These are phyloP conservation scores for Magnaporthiopsis rhizophila DNA, from an alignment of 2,329 filamentous ascomycete species.

Conservation along the genomic window DNA sequence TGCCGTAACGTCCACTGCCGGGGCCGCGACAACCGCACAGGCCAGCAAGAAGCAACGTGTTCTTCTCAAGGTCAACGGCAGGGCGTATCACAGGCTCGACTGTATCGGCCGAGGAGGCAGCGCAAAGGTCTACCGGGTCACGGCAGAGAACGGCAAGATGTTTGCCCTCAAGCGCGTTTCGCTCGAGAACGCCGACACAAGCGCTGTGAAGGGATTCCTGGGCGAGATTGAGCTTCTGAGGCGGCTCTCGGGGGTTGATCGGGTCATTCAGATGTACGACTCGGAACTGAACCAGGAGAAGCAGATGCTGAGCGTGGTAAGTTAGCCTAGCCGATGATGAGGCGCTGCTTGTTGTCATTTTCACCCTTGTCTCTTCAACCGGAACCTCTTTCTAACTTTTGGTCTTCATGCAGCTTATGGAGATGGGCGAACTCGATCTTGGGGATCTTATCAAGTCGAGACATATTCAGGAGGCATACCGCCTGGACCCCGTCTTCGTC, in stretches of 20 bases:
- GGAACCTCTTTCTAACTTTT: neutral
- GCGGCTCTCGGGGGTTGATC: constrained; percentile 74
- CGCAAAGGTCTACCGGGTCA: constrained; percentile 90
- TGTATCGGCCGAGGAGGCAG: constrained; percentile 88
- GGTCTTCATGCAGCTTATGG: constrained; percentile 65
- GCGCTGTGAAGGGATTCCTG: constrained; percentile 77
- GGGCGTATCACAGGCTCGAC: constrained; percentile 82
- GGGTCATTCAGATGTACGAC: constrained; percentile 85
- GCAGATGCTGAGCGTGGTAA: constrained; percentile 74
- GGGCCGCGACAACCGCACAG: constrained; percentile 68
- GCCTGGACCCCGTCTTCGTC: constrained; percentile 82
- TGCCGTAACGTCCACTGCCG: constrained; percentile 75
- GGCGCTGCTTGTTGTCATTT: neutral
- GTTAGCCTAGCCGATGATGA: constrained; percentile 22
- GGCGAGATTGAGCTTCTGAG: constrained; percentile 89
- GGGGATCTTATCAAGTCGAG: constrained; percentile 73
- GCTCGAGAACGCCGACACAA: constrained; percentile 80
- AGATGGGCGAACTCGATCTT: constrained; percentile 91
- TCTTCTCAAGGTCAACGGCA: constrained; percentile 82
- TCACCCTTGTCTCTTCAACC: neutral
- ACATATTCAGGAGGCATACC: constrained; percentile 62
- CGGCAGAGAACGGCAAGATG: constrained; percentile 93
- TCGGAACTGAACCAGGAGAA: constrained; percentile 92
- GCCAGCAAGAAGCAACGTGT: constrained; percentile 64
- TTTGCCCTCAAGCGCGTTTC: constrained; percentile 92